These are phyloP conservation scores for Coemansia sp. DNA, from an alignment of 192 early-diverging fungal genomes.

Conservation along the genomic window DNA sequence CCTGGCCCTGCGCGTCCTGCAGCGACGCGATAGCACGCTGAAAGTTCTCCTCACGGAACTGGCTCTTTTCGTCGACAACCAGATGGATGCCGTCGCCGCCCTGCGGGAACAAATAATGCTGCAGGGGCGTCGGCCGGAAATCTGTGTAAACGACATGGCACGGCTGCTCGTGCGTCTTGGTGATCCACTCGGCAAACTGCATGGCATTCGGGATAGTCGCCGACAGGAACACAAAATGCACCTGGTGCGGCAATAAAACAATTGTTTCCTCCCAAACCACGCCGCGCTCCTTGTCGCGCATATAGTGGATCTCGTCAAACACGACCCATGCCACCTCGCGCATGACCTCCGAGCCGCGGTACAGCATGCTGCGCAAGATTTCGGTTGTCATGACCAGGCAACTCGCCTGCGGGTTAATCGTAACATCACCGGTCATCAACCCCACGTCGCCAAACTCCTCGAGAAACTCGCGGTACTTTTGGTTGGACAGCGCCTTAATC, in stretches of 20 bases:
- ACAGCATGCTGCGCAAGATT: slow-evolving; percentile 96
- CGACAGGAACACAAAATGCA: slow-evolving; percentile 92
- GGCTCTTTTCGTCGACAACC: slow-evolving; percentile 94
- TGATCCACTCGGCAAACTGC: slow-evolving; percentile 99
- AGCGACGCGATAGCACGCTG: slow-evolving; percentile 80
- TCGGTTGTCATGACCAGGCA: slow-evolving; percentile 99
- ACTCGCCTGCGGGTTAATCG: slow-evolving; percentile 89
- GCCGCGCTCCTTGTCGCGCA: slow-evolving; percentile 95
- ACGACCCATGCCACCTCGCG: slow-evolving; percentile 97
- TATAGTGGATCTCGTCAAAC: slow-evolving; percentile 99
- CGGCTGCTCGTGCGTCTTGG: slow-evolving; percentile 91
- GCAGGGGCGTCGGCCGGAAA: slow-evolving; percentile 93
- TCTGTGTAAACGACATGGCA: slow-evolving; percentile 99
- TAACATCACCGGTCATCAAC: slow-evolving; percentile 98
- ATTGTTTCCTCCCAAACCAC: slow-evolving; percentile 99
- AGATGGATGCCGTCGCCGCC: slow-evolving; percentile 92
- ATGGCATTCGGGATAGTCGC: slow-evolving; percentile 99
- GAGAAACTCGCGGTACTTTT: slow-evolving; percentile 95
- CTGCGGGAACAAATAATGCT: slow-evolving; percentile 94
- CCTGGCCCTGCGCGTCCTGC: slow-evolving; percentile 62
- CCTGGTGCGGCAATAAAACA: slow-evolving; percentile 90
- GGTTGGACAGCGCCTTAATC: slow-evolving; percentile 98
- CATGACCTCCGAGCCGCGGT: slow-evolving; percentile 93
- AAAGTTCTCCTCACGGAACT: slow-evolving; percentile 95
- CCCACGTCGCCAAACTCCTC: slow-evolving; percentile 98